Evolutionary conservation across 2,329 filamentous ascomycete species (phyloP), one percentile per base, ranked within the genome.

Genomic region (Aureobasidium lini): DNA sequence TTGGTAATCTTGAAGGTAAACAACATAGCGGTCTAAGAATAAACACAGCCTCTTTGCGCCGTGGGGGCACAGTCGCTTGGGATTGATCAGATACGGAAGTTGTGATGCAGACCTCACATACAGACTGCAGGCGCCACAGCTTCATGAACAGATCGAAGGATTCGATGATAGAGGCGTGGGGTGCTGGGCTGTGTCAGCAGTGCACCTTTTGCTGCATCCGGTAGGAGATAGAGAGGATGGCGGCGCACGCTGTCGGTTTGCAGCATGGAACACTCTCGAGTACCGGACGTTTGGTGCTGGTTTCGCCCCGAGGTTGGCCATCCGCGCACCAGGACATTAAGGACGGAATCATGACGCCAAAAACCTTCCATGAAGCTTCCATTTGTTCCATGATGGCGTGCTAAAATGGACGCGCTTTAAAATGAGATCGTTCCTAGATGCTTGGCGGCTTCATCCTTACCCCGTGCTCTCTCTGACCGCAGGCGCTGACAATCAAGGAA

Each of bases 231-330:
- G 37, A 36, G 32, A 36, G 37, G 37, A 56, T 23, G 23, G 23
- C 47, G 50, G 50, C 34, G 50, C 50, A 54, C n/a, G 4, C 6
- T 44, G 28, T 42, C 39, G 29, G 37, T 43, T 34, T 29, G 52
- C 52, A 36, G 36, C 31, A 54, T 54, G 50, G 36, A 56, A 56
- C 39, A 36, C 29, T 46, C n/a, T 56, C 40, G 52, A 44, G 52
- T 56, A 46, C 52, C 52, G 31, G 52, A 46, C 52, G 52, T 56
- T 56, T 56, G 52, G 52, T 44, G 52, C 52, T 44, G 52, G 52
- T 56, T 56, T 56, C 52, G 52, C 18, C 31, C 31, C 52, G 39
- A 46, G 29, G 39, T 16, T 44, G 40, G 40, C 37, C 52, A 37
- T 16, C 40, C 52, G 40, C 40, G 1, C 52, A n/a, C 39, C 31